phyloP scores from a whole-genome alignment of 176 grass and related monocot genomes.

The Bolboschoenus planiculmis region DNA sequence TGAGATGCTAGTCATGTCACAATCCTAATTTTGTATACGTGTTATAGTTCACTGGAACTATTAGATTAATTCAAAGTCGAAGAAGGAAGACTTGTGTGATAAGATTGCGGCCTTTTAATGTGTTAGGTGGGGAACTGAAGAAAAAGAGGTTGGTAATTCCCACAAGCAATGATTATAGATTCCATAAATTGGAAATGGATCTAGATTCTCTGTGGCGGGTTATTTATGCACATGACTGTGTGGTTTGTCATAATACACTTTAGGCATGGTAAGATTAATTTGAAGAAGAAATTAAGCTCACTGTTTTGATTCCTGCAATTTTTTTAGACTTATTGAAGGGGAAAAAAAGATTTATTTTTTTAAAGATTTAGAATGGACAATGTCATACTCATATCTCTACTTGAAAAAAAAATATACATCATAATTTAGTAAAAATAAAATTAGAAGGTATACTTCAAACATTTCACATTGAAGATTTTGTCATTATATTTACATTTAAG shows the following conservation, averaged over 20 bases:
- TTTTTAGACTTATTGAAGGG: not conserved
- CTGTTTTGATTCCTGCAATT: not conserved
- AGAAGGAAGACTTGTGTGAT: conserved; percentile 16
- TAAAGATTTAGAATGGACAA: not conserved
- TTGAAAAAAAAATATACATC: not conserved
- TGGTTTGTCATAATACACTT: not conserved
- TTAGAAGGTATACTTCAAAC: not conserved
- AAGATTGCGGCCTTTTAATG: conserved; percentile 24
- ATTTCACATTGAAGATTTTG: not conserved
- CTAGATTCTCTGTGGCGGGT: not conserved
- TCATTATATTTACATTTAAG: too few relatives aligned
- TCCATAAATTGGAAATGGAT: not conserved
- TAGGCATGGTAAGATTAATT: not conserved
- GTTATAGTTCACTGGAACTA: conserved; percentile 1
- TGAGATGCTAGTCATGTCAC: not conserved
- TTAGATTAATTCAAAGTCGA: conserved; percentile 1
- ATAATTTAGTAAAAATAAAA: not conserved
- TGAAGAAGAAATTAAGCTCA: not conserved
- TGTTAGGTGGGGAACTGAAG: conserved; percentile 27
- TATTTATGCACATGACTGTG: not conserved
- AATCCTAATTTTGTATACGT: conserved; percentile 7
- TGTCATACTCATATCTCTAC: not conserved
- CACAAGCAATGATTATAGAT: conserved; percentile 22
- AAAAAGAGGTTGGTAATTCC: conserved; percentile 23
- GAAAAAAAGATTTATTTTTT: not conserved